Conservation (phyloP, 768 basidiomycete species). For the Amanita fuliginea region DNA sequence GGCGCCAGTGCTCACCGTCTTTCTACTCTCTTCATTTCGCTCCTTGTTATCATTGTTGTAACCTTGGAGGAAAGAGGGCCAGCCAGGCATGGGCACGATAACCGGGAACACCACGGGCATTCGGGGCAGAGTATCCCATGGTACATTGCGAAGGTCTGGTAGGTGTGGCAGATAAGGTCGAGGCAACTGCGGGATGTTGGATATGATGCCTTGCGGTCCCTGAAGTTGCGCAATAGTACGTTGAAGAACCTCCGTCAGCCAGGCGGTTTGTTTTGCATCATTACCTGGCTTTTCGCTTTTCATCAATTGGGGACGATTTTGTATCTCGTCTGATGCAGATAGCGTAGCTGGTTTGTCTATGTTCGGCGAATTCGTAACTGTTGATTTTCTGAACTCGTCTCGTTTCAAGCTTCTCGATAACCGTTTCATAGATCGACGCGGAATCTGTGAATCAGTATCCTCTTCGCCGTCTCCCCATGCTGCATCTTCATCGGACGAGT, state of each 20-base stretch:
- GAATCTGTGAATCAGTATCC: constrained; percentile 37
- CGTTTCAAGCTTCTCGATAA: constrained; percentile 19
- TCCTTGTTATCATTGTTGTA: constrained; percentile 15
- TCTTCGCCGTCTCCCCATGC: constrained; percentile 64
- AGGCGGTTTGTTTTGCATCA: constrained; percentile 38
- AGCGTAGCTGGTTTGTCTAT: constrained; percentile 23
- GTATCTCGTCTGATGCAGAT: constrained; percentile 10
- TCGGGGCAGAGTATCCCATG: constrained; percentile 53
- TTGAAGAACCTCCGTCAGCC: constrained; percentile 63
- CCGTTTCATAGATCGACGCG: constrained; percentile 21
- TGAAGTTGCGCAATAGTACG: constrained; percentile 57
- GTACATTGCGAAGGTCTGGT: constrained; percentile 56
- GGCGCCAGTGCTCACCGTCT: constrained; percentile 30
- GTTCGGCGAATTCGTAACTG: constrained; percentile 3
- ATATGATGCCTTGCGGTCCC: constrained; percentile 41
- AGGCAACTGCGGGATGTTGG: constrained; percentile 35
- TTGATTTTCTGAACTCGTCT: constrained; percentile 16
- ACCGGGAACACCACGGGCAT: constrained; percentile 75
- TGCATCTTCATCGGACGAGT: constrained; percentile 38
- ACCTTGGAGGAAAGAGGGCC: constrained; percentile 44
- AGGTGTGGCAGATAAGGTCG: constrained; percentile 53
- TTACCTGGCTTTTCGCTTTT: constrained; percentile 17
- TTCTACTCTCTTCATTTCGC: constrained; percentile 16
- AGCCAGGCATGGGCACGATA: constrained; percentile 55
- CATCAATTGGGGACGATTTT: constrained; percentile 8